Percentiles rank a stretch among this genome's conserved stretches.
Conservation (phyloP, 2,329 filamentous ascomycete species). For the Botrytis porri region DNA sequence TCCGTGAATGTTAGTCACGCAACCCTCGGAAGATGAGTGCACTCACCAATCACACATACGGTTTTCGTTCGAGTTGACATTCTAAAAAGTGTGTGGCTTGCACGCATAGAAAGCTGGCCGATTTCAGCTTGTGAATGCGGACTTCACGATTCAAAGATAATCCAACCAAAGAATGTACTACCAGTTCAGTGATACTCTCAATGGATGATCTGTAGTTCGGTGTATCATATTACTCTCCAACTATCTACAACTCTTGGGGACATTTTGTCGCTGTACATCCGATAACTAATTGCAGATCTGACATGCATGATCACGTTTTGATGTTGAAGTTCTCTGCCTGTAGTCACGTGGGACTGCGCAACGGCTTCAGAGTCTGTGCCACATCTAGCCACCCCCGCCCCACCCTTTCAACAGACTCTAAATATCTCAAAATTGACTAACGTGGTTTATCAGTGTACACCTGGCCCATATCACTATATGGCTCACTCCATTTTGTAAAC, state of each 20-base stretch:
- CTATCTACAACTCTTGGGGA: neutral
- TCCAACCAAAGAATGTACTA: neutral
- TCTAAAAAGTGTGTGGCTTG: neutral
- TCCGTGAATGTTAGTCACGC: neutral
- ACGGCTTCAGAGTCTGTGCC: neutral
- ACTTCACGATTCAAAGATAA: neutral
- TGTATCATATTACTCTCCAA: neutral
- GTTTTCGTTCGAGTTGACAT: constrained; percentile 25
- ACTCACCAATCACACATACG: constrained; percentile 34
- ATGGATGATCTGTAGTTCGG: neutral
- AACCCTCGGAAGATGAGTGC: neutral
- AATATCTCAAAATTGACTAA: neutral
- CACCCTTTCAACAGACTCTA: neutral
- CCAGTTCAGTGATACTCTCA: neutral
- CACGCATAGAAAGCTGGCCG: constrained; percentile 5
- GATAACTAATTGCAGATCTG: neutral
- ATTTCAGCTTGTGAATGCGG: neutral
- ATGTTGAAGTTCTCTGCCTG: fast-evolving
- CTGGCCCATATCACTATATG: too few relatives aligned
- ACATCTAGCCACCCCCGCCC: neutral
- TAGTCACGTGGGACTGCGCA: neutral
- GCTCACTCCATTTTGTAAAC: too few relatives aligned
- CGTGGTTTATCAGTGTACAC: too few relatives aligned
- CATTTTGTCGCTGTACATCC: neutral
- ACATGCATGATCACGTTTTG: constrained; percentile 11